Evolutionary conservation across 208 protist species (phyloP).

Genomic region (Leishmania braziliensis): DNA sequence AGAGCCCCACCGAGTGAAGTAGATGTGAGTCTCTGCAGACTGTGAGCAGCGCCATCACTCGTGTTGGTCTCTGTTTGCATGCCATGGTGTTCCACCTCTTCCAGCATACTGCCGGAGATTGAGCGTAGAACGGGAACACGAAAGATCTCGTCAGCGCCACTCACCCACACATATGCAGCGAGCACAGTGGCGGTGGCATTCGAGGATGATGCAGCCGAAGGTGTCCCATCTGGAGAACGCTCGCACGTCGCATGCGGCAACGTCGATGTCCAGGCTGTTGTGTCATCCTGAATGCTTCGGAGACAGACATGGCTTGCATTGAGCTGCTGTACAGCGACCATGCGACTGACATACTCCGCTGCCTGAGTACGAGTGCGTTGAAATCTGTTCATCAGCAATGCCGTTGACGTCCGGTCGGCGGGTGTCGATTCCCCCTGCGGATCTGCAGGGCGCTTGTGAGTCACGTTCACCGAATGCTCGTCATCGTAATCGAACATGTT

Average conservation of each 20-base stretch:
- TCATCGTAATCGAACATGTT: conserved; percentile 39
- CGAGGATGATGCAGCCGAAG: neutral
- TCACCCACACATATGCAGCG: conserved; percentile 28
- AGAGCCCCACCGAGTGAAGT: conserved; percentile 11
- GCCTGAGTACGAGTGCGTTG: conserved; percentile 13
- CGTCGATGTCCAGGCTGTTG: conserved; percentile 16
- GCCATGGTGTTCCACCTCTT: neutral
- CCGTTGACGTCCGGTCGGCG: neutral
- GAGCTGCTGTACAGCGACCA: conserved; percentile 18
- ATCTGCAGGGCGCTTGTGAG: conserved; percentile 3
- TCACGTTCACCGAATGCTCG: conserved; percentile 2
- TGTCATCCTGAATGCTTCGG: conserved; percentile 17
- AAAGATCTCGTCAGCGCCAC: conserved; percentile 19
- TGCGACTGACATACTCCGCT: conserved; percentile 19
- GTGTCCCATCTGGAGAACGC: neutral
- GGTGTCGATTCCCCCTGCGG: neutral
- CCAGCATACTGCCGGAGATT: neutral
- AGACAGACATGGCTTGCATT: conserved; percentile 28
- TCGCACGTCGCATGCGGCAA: neutral
- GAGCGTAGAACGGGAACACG: conserved; percentile 23
- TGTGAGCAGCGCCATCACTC: neutral
- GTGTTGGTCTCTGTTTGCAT: neutral
- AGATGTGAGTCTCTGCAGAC: neutral
- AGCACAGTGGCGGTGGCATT: neutral
- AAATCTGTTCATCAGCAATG: neutral